Percentiles rank a stretch among this genome's conserved stretches.
phyloP scores from a whole-genome alignment of 2,329 filamentous ascomycete species.

The Grosmannia huntii region DNA sequence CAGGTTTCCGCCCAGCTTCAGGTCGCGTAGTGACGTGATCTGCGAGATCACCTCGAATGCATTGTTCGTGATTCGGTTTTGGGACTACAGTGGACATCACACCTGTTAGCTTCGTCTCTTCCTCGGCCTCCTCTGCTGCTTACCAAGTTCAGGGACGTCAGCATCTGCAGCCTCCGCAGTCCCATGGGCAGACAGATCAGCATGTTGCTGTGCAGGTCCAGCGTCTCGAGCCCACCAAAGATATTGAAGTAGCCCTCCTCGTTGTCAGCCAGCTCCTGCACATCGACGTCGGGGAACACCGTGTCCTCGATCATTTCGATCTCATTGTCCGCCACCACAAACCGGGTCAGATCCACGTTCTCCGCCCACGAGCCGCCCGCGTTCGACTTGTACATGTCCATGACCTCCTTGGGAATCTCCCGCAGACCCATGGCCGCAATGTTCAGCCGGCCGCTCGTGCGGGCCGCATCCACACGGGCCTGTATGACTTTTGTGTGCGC shows the following conservation, averaged over 20 bases:
- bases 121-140: slow-evolving; percentile 18
- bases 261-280: slow-evolving; percentile 44
- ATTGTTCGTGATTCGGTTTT: slow-evolving; percentile 65
- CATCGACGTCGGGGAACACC: slow-evolving; percentile 63
- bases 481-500: slow-evolving; percentile 54
- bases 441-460: slow-evolving; percentile 71
- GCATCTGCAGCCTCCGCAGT: slow-evolving; percentile 54
- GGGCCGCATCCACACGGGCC: slow-evolving; percentile 59
- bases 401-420: slow-evolving; percentile 67
- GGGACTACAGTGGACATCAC: slow-evolving; percentile 39
- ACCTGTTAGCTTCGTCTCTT: neutral
- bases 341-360: slow-evolving; percentile 71
- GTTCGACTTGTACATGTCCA: slow-evolving; percentile 82
- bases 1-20: slow-evolving; percentile 70
- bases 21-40: slow-evolving; percentile 58
- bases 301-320: slow-evolving; percentile 59
- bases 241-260: slow-evolving; percentile 59
- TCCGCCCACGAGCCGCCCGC: slow-evolving; percentile 73
- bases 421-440: slow-evolving; percentile 74
- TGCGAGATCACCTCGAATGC: slow-evolving; percentile 62
- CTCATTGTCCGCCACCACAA: slow-evolving; percentile 85
- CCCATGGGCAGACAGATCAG: slow-evolving; percentile 63
- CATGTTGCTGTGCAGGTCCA: slow-evolving; percentile 80
- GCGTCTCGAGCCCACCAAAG: slow-evolving; percentile 66
- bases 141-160: slow-evolving; percentile 76